These are phyloP conservation scores for Ascodesmis nigricans DNA, from an alignment of 495 filamentous ascomycete species.

Conservation along the genomic window DNA sequence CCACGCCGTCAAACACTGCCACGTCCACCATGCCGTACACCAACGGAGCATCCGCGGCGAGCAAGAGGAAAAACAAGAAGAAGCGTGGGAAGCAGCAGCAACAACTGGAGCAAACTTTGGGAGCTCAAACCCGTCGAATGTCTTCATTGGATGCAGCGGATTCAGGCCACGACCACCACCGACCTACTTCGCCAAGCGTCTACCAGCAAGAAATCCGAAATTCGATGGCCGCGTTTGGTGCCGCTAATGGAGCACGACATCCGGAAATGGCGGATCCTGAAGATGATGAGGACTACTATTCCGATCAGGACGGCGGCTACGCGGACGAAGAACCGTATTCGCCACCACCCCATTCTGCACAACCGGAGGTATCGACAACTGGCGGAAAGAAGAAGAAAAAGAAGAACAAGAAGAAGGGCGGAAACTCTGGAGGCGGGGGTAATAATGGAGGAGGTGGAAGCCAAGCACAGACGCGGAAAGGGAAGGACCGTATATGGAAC, in stretches of 20 bases:
- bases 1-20: slow-evolving; percentile 9
- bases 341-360: slow-evolving; percentile 7
- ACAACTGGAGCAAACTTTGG: slow-evolving; percentile 3
- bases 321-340: slow-evolving; percentile 24
- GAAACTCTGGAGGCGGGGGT: slow-evolving; percentile 15
- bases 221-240: slow-evolving; percentile 20
- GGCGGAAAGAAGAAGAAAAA: slow-evolving; percentile 40
- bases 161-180: slow-evolving; percentile 17
- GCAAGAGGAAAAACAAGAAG: slow-evolving; percentile 22
- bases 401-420: slow-evolving; percentile 33
- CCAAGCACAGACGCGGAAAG: slow-evolving; percentile 12
- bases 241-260: slow-evolving; percentile 6
- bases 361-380: slow-evolving; percentile 15
- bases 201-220: slow-evolving; percentile 19
- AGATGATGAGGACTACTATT: slow-evolving; percentile 26
- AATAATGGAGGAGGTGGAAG: slow-evolving; percentile 11
- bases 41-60: slow-evolving; percentile 18
- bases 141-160: too few species aligned
- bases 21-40: slow-evolving; percentile 20
- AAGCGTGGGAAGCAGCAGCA: slow-evolving; percentile 20
- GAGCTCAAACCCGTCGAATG: not conserved
- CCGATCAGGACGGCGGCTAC: slow-evolving; percentile 27
- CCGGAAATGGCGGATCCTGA: slow-evolving; percentile 22
- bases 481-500: slow-evolving; percentile 86
- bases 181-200: slow-evolving; percentile 9